Conservation (phyloP, 2,329 filamentous ascomycete species). For the Thelonectria discophora region DNA sequence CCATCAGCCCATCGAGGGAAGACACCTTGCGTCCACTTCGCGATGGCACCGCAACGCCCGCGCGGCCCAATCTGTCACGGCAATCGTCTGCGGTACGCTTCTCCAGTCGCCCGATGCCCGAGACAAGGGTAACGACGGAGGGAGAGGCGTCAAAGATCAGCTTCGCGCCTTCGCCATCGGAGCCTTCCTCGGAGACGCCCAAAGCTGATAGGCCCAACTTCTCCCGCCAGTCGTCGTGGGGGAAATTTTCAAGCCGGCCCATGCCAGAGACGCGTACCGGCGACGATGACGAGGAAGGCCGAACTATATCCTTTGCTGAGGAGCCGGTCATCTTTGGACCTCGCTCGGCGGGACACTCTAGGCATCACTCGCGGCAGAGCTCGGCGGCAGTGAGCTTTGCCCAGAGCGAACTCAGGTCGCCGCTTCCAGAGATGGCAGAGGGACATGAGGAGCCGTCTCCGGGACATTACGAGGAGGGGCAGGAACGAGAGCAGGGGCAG, state of each 20-base stretch:
- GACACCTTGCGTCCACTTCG: conserved; percentile 33
- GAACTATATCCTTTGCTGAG: conserved; percentile 71
- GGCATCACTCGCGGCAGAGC: conserved; percentile 49
- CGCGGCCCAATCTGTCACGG: conserved; percentile 59
- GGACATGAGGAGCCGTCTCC: conserved; percentile 48
- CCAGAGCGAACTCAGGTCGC: conserved; percentile 50
- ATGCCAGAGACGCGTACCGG: conserved; percentile 69
- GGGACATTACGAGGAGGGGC: conserved; percentile 35
- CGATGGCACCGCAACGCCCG: conserved; percentile 39
- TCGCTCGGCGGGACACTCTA: conserved; percentile 44
- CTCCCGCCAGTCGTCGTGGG: conserved; percentile 58
- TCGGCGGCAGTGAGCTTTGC: conserved; percentile 47
- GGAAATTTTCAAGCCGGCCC: conserved; percentile 69
- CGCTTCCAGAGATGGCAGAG: conserved; percentile 56
- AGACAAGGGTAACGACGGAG: conserved; percentile 71
- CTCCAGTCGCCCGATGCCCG: conserved; percentile 76
- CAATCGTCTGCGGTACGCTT: conserved; percentile 69
- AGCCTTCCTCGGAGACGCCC: conserved; percentile 39
- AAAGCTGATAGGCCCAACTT: conserved; percentile 49
- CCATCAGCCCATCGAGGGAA: conserved; percentile 39
- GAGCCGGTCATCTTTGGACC: conserved; percentile 35
- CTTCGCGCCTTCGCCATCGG: conserved; percentile 62
- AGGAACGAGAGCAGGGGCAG: conserved; percentile 21
- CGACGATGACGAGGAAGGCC: conserved; percentile 61
- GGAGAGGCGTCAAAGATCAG: conserved; percentile 71